Evolutionary conservation across 305 asterid genomes (phyloP).

Genomic region (Euphrasia arctica): DNA sequence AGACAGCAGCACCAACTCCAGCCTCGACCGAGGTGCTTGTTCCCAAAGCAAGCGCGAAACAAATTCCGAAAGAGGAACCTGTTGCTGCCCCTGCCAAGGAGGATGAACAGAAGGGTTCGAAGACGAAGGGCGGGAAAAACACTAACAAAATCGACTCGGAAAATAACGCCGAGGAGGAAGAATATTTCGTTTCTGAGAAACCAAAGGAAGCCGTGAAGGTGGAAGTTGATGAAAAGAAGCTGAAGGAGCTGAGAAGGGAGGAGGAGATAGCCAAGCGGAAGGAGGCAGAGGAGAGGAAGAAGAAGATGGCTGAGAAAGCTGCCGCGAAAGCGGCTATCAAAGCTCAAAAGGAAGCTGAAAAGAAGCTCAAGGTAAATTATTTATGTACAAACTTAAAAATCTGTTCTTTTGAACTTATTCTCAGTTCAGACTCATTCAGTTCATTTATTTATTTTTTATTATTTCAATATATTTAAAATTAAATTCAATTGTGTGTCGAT

Average conservation of each 20-base stretch:
- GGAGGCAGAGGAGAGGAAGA: constrained; percentile 78
- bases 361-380: constrained; percentile 85
- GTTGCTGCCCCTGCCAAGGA: constrained; percentile 36
- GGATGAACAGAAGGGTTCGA: constrained; percentile 31
- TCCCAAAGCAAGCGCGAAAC: constrained; percentile 35
- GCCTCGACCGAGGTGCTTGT: constrained; percentile 33
- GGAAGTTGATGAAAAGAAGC: constrained; percentile 54
- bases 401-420: too few species aligned
- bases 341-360: constrained; percentile 88
- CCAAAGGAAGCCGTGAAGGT: background rate
- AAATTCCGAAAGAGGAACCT: constrained; percentile 23
- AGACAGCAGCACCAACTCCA: constrained; percentile 32
- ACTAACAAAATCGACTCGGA: background rate
- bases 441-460: too few species aligned
- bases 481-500: background rate
- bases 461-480: too few species aligned
- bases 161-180: background rate
- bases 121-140: constrained; percentile 15
- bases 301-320: constrained; percentile 76
- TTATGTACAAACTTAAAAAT: too few species aligned
- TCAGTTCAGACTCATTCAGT: too few species aligned
- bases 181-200: background rate
- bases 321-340: constrained; percentile 74
- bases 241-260: constrained; percentile 65
- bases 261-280: constrained; percentile 73